Base-by-base conservation (phyloP, 2,329 filamentous ascomycete species). In the Talaromyces pinophilus region DNA sequence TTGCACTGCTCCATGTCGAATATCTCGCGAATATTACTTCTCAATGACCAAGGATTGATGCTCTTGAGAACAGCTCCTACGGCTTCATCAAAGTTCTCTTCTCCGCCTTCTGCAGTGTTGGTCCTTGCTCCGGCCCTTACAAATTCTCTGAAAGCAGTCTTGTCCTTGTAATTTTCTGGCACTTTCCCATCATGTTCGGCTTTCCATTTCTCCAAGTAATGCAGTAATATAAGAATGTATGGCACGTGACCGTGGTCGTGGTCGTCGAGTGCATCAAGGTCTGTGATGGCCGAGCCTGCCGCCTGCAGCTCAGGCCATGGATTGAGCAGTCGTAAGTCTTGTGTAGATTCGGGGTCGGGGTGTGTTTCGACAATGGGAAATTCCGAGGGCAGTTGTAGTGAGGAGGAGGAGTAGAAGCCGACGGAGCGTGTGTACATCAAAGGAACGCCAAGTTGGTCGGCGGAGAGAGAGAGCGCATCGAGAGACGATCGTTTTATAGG, bases 41-140 rank as follows among this genome's bases (percentile, higher is more conserved):
- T 88, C 22, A 96, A 78, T 30, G 85, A 86, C 55, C 90, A 88
- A 19, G 84, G 81, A 52, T 90, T 88, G 38, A 99, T 82, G n/a
- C 90, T 91, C 78, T 96, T 96, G 73, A 98, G 83, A 0, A 98
- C 93, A 5, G 93, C 92, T 15, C 88, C 88, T 55, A 89, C 88
- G 3, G 95, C 96, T 79, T 99, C 95, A 68, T 97, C 92, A 74
- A 93, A 99, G 77, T 99, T 99, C 81, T 99, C 95, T 75, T 99
- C 95, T 65, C 91, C 92, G 55, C 93, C 93, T 76, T 96, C 93
- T 0, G 92, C 78, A 66, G 88, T 96, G 71, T 90, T 82, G 61
- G 82, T 91, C 71, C 93, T 87, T 71, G 90, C 86, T 2, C 86
- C 87, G 5, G 84, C 82, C 11, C 87, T 83, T 1, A 99, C 87